phyloP scores from a whole-genome alignment of 371 early-diverging fungal genomes.

The Mortierella sp. region DNA sequence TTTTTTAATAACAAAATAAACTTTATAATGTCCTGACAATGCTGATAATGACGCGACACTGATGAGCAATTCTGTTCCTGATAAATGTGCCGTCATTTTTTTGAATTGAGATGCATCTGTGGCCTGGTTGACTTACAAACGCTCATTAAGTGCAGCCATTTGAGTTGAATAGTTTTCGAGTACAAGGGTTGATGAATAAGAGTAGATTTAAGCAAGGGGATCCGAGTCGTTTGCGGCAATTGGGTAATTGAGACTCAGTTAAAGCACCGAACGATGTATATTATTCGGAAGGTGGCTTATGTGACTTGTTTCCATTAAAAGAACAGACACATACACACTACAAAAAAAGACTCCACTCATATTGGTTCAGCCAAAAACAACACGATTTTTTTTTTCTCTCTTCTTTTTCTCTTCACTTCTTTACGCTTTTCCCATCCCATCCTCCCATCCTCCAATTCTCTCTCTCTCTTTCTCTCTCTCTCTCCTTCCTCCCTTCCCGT shows the following conservation, averaged over 20 bases:
- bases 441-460: slow-evolving; percentile 11
- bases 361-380: no score
- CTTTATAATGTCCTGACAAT: no score
- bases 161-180: no score
- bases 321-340: not conserved
- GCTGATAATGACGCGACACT: no score
- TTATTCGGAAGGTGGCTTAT: slow-evolving; percentile 20
- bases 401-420: slow-evolving; percentile 9
- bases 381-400: not conserved
- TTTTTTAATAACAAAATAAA: no score
- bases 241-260: no score
- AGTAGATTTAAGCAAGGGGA: not conserved
- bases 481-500: slow-evolving; percentile 1
- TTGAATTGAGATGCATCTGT: not conserved
- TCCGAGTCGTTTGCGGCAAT: no score
- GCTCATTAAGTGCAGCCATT: slow-evolving; percentile 36
- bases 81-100: not conserved
- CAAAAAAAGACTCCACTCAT: no score
- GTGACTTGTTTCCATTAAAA: not conserved
- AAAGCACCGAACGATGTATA: no score
- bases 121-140: slow-evolving; percentile 25
- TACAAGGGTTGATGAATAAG: not conserved
- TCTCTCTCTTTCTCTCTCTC: slow-evolving; percentile 7
- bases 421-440: slow-evolving; percentile 3
- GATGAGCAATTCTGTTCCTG: no score